Conservation (phyloP, 2,329 filamentous ascomycete genomes). For the Cladobotryum mycophilum region DNA sequence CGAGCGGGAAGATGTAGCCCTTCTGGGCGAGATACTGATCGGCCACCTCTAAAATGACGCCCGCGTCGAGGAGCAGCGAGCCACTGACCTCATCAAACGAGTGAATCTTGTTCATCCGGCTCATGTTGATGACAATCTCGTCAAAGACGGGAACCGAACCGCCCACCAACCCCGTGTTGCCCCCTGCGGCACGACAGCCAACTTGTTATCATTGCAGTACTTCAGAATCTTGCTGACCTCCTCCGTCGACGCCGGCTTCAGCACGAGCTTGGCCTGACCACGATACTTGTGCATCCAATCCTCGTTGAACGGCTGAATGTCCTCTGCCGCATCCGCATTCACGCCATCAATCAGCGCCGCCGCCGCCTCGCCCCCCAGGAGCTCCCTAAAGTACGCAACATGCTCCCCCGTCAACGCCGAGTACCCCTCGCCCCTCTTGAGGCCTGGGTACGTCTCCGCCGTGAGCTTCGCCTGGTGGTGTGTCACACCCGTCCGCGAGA, state of each 20-base stretch:
- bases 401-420: conserved; percentile 67
- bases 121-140: conserved; percentile 89
- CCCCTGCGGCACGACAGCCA: conserved; percentile 97
- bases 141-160: conserved; percentile 96
- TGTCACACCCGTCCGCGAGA: conserved; percentile 19
- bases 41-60: conserved; percentile 81
- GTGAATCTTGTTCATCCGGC: conserved; percentile 83
- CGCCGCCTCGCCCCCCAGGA: conserved; percentile 66
- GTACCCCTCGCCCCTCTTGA: conserved; percentile 76
- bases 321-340: conserved; percentile 58
- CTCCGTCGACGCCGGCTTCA: conserved; percentile 78
- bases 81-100: conserved; percentile 93
- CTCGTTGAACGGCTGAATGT: conserved; percentile 86
- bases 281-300: conserved; percentile 99
- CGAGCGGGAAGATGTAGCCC: conserved; percentile 87
- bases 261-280: conserved; percentile 78
- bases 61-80: conserved; percentile 82
- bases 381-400: conserved; percentile 71
- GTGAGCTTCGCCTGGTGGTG: conserved; percentile 57
- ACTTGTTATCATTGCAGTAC: conserved; percentile 89
- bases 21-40: conserved; percentile 80
- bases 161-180: conserved; percentile 92
- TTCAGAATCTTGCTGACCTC: conserved; percentile 86
- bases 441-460: conserved; percentile 74
- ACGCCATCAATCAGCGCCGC: conserved; percentile 76